These are phyloP conservation scores for Linderina pennispora DNA, from an alignment of 192 early-diverging fungal species.

Conservation along the genomic window DNA sequence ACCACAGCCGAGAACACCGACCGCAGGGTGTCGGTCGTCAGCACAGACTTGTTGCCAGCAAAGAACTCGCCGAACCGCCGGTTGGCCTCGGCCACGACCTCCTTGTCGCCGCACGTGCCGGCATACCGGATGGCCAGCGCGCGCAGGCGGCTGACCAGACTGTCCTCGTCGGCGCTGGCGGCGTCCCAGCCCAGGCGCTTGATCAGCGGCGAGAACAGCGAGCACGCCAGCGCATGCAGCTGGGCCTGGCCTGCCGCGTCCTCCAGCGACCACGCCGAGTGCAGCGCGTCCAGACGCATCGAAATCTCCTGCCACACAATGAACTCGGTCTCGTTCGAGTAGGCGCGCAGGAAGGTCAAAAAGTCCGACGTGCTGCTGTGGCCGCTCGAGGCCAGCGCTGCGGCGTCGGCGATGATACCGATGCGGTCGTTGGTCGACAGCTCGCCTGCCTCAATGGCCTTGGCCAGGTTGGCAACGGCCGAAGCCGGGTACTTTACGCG, in stretches of 20 bases:
- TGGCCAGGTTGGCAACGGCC: slow-evolving; percentile 50
- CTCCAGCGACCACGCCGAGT: slow-evolving; percentile 63
- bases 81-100: slow-evolving; percentile 58
- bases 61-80: slow-evolving; percentile 64
- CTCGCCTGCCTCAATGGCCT: slow-evolving; percentile 49
- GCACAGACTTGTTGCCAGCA: slow-evolving; percentile 54
- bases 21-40: slow-evolving; percentile 40
- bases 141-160: slow-evolving; percentile 68
- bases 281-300: slow-evolving; percentile 51
- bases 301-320: slow-evolving; percentile 70
- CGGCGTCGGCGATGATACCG: slow-evolving; percentile 79
- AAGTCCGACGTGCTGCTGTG: slow-evolving; percentile 67
- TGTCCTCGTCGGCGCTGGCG: slow-evolving; percentile 56
- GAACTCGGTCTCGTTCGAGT: slow-evolving; percentile 72
- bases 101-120: slow-evolving; percentile 59
- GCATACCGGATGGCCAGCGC: slow-evolving; percentile 68
- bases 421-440: slow-evolving; percentile 75
- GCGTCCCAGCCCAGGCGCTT: slow-evolving; percentile 75
- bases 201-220: slow-evolving; percentile 70
- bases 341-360: slow-evolving; percentile 69
- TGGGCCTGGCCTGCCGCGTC: slow-evolving; percentile 53
- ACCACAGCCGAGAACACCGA: slow-evolving; percentile 61
- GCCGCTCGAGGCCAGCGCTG: slow-evolving; percentile 75
- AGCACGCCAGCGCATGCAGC: slow-evolving; percentile 60
- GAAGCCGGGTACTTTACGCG: slow-evolving; percentile 69